These are phyloP conservation scores for Thymus quinquecostatus DNA, from an alignment of 257 asterid genomes.

Conservation along the genomic window DNA sequence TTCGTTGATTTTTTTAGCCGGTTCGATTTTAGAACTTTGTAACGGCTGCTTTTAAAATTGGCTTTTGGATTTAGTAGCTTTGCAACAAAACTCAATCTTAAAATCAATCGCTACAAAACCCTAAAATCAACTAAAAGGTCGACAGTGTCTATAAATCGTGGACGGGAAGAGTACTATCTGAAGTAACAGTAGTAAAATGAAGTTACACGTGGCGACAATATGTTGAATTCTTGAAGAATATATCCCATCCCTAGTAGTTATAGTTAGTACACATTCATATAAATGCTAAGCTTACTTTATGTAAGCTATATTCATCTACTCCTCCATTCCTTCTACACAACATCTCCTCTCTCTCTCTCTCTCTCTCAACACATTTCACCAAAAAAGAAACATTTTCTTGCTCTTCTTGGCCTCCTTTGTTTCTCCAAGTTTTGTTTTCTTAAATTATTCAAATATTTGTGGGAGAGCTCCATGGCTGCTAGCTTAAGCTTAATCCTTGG, in stretches of 20 bases:
- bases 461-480: constrained; percentile 37
- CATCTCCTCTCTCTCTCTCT: background rate
- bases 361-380: background rate
- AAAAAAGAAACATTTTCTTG: background rate
- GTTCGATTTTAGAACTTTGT: no score
- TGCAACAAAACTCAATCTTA: no score
- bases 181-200: background rate
- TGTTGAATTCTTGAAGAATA: background rate
- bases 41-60: no score
- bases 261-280: background rate
- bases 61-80: no score
- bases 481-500: constrained; percentile 50
- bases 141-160: no score
- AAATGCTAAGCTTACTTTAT: constrained; percentile 21
- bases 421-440: background rate
- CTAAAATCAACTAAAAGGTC: no score
- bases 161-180: no score
- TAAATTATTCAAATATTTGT: no score
- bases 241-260: background rate
- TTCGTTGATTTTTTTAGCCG: background rate
- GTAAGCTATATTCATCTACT: background rate
- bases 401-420: background rate
- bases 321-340: background rate
- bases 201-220: constrained; percentile 27
- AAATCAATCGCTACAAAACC: no score